phyloP scores from a whole-genome alignment of 768 basidiomycete genomes.

The Calocybe cyanea region DNA sequence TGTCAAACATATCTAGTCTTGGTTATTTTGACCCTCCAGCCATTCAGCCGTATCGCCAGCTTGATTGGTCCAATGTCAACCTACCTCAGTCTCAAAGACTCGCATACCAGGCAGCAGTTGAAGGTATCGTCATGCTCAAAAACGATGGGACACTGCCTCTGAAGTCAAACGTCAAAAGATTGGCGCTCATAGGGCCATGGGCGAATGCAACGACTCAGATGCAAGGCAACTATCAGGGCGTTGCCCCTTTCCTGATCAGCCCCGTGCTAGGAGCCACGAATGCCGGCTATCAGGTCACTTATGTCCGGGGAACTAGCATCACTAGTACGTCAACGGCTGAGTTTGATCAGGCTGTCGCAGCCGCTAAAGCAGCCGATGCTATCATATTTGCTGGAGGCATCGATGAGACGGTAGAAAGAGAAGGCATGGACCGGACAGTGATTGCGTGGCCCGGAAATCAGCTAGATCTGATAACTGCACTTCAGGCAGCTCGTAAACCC shows the following conservation, averaged over 20 bases:
- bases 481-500: conserved; percentile 46
- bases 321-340: conserved; percentile 34
- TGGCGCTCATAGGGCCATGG: conserved; percentile 61
- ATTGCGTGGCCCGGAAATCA: conserved; percentile 58
- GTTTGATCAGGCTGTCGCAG: conserved; percentile 48
- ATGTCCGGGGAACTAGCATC: conserved; percentile 39
- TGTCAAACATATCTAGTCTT: conserved; percentile 29
- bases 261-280: conserved; percentile 45
- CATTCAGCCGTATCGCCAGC: conserved; percentile 46
- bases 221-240: conserved; percentile 57
- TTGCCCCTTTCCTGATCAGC: conserved; percentile 52
- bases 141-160: conserved; percentile 61
- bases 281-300: conserved; percentile 44
- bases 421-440: conserved; percentile 40
- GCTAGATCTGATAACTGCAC: conserved; percentile 42
- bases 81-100: conserved; percentile 42
- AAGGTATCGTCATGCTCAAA: conserved; percentile 59
- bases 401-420: conserved; percentile 44
- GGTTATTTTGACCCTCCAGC: conserved; percentile 55
- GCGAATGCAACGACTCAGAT: conserved; percentile 51
- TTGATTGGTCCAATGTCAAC: conserved; percentile 47
- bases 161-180: conserved; percentile 34
- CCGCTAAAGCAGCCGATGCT: conserved; percentile 44
- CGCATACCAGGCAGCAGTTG: conserved; percentile 46
- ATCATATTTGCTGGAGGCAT: conserved; percentile 55